Evolutionary conservation across 2,329 filamentous ascomycete species (phyloP).

Genomic region (Verticillium tricorpus): DNA sequence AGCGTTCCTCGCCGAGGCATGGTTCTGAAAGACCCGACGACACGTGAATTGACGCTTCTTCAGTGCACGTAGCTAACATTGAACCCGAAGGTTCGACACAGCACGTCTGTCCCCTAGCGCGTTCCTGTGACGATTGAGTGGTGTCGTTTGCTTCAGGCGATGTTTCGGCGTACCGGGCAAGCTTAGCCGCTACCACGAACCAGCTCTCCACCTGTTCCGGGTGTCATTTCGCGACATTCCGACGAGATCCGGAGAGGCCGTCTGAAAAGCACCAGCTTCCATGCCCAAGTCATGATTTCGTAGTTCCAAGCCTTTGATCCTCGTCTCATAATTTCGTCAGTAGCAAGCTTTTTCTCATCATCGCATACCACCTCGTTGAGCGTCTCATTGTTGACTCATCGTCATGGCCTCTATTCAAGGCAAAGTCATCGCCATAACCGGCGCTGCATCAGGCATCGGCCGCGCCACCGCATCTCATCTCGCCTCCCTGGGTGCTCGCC

Average conservation of each 20-base stretch:
- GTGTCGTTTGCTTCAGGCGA: not conserved
- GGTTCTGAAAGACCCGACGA: not conserved
- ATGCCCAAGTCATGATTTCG: not conserved
- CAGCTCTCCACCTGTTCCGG: not conserved
- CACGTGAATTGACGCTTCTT: not conserved
- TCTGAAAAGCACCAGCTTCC: not conserved
- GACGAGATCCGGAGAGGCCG: not conserved
- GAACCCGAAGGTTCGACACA: not conserved
- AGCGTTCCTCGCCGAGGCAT: conserved; percentile 26
- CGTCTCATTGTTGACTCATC: not conserved
- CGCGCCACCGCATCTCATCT: conserved; percentile 39
- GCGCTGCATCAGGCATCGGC: conserved; percentile 44
- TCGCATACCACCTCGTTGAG: not conserved
- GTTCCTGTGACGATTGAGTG: not conserved
- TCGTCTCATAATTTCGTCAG: not conserved
- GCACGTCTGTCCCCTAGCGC: not conserved
- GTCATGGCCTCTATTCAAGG: conserved; percentile 10
- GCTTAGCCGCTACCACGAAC: not conserved
- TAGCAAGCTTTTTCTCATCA: not conserved
- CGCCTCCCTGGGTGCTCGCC: conserved; percentile 33
- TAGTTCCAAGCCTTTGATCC: not conserved
- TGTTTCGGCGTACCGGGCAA: not conserved
- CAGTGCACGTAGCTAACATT: not conserved
- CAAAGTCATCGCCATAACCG: conserved; percentile 45
- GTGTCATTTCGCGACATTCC: not conserved